phyloP scores from a whole-genome alignment of 495 filamentous ascomycete genomes.

The Neurospora sp. region DNA sequence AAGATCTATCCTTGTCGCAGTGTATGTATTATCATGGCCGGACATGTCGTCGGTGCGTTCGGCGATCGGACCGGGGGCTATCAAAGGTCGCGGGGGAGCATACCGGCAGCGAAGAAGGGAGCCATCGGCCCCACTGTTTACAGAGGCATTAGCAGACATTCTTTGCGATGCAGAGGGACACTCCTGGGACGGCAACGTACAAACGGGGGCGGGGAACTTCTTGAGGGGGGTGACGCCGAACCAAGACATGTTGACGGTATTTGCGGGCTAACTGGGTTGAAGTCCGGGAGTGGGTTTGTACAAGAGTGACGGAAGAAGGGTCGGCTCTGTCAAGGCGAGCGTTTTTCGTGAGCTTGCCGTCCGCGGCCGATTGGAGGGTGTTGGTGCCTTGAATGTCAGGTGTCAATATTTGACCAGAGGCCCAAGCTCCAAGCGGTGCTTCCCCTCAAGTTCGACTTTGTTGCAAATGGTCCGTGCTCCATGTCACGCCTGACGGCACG shows the following conservation, averaged over 20 bases:
- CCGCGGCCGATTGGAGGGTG: constrained; percentile 3
- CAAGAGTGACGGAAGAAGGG: constrained; percentile 3
- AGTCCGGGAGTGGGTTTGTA: constrained; percentile 11
- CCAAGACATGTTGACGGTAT: constrained; percentile 57
- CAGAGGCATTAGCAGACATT: constrained; percentile 16
- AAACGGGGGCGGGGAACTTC: constrained; percentile 81
- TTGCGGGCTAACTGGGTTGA: constrained; percentile 9
- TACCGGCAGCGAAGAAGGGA: constrained; percentile 94
- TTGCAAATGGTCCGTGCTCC: background rate
- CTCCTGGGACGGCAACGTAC: constrained; percentile 47
- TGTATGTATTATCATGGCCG: background rate
- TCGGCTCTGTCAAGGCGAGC: constrained; percentile 25
- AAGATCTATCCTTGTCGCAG: background rate
- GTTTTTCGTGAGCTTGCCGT: constrained; percentile 28
- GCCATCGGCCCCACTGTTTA: constrained; percentile 70
- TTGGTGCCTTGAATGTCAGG: constrained; percentile 10
- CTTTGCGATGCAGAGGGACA: constrained; percentile 1
- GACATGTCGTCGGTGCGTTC: background rate
- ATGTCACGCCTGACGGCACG: background rate
- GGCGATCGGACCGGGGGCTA: background rate
- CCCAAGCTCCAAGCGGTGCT: background rate
- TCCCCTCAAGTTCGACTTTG: no score
- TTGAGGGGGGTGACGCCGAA: constrained; percentile 56
- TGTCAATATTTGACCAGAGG: background rate
- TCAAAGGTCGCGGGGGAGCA: constrained; percentile 18